Conservation (phyloP, 2,329 filamentous ascomycete genomes). For the Fusarium falciforme region DNA sequence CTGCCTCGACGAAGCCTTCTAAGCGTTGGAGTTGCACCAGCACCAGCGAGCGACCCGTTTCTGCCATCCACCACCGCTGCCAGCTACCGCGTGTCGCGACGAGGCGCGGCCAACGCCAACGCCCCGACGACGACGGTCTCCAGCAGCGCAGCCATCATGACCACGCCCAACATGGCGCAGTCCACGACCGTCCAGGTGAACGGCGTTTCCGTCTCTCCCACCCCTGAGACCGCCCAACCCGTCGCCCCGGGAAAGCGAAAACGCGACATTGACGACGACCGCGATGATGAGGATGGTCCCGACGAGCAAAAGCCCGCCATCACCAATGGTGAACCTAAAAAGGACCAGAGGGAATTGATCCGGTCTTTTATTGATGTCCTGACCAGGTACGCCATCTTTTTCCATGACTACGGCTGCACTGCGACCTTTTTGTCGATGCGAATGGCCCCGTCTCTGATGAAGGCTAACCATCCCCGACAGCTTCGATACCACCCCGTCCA, state of each 20-base stretch:
- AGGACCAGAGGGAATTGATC: conserved; percentile 51
- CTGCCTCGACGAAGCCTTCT: conserved; percentile 49
- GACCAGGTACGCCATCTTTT: conserved; percentile 49
- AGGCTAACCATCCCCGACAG: conserved; percentile 55
- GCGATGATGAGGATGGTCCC: conserved; percentile 45
- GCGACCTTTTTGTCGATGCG: conserved; percentile 20
- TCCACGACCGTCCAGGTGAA: conserved; percentile 54
- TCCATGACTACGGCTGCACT: conserved; percentile 10
- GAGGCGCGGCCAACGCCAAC: conserved; percentile 50
- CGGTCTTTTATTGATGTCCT: conserved; percentile 53
- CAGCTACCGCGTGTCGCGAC: conserved; percentile 55
- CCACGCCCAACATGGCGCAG: conserved; percentile 54
- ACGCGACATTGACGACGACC: conserved; percentile 63
- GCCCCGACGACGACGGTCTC: conserved; percentile 36
- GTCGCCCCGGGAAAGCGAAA: conserved; percentile 65
- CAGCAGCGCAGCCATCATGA: conserved; percentile 32
- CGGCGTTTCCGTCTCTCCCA: conserved; percentile 54
- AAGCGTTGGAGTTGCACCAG: conserved; percentile 55
- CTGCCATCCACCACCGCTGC: conserved; percentile 50
- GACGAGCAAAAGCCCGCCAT: conserved; percentile 41
- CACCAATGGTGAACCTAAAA: conserved; percentile 40
- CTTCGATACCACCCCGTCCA: conserved; percentile 64
- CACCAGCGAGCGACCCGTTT: conserved; percentile 44
- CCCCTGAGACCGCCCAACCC: conserved; percentile 46
- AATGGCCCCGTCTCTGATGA: conserved; percentile 10